phyloP scores from a whole-genome alignment of 371 early-diverging fungal genomes.

The Choanephora cucurbitarum region DNA sequence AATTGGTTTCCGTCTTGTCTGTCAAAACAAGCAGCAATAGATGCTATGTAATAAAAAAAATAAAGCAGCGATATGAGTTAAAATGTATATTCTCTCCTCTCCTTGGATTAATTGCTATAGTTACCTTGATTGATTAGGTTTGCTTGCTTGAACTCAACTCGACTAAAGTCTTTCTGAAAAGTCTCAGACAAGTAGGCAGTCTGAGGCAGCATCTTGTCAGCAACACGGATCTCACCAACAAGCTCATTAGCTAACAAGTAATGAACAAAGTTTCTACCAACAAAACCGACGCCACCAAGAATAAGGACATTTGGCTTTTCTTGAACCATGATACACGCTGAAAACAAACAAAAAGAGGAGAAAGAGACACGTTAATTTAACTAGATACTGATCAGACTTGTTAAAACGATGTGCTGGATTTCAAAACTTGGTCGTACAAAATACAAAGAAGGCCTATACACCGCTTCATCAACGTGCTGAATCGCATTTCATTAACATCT shows the following conservation, averaged over 20 bases:
- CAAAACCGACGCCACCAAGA: constrained; percentile 85
- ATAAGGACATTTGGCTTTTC: constrained; percentile 55
- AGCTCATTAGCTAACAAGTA: constrained; percentile 71
- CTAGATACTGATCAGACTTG: too few species aligned
- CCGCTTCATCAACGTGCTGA: too few species aligned
- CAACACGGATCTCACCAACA: constrained; percentile 73
- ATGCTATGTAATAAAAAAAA: constrained; percentile 37
- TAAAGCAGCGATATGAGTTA: not conserved
- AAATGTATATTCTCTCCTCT: not conserved
- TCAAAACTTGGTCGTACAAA: too few species aligned
- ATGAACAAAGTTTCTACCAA: constrained; percentile 81
- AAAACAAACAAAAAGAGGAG: not conserved
- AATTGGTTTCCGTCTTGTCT: constrained; percentile 66
- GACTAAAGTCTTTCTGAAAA: constrained; percentile 68
- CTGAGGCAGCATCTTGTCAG: constrained; percentile 88
- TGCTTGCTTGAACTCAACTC: constrained; percentile 82
- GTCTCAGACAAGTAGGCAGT: constrained; percentile 77
- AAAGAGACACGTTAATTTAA: too few species aligned
- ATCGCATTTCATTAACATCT: too few species aligned
- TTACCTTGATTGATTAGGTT: constrained; percentile 80
- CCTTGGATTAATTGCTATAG: not conserved
- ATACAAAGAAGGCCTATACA: too few species aligned
- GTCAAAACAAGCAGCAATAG: constrained; percentile 73
- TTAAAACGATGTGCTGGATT: too few species aligned
- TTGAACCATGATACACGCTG: not conserved